Evolutionary conservation across 2,329 filamentous ascomycete species (phyloP), one percentile per base, ranked within the genome.

Genomic region (Claviceps africana): DNA sequence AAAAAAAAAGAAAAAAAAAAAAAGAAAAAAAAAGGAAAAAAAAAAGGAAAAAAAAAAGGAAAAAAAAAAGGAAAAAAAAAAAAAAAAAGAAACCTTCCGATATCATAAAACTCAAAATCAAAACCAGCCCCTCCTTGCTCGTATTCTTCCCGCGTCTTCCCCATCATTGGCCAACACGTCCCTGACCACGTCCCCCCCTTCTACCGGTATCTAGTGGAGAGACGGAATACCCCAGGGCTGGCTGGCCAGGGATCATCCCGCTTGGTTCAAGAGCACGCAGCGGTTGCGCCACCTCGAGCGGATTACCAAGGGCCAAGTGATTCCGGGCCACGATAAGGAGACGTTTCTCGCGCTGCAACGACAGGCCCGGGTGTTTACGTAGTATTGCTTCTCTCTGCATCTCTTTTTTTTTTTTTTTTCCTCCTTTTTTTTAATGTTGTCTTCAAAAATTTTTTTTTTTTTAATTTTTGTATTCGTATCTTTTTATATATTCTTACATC

Each of bases 201-300:
- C n/a, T n/a, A n/a, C n/a, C n/a, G n/a, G n/a, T n/a, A n/a, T 15
- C 45, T 61, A 67, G 51, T 60, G 54, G 51, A 46, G 54, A 55
- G 59, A 56, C 50, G 60, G 56, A 31, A 31, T 47, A 43, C 64
- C 64, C 6, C 64, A 67, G 47, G 64, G 64, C 7, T 65, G 65
- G 65, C 54, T 65, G 3, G 62, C 62, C 45, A 58, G 64, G 50
- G 63, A 67, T 43, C 61, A 66, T 47, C 58, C 60, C 1, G 58
- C 62, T 17, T 67, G 62, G 63, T 64, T 64, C 35, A 59, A 62
- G 44, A 65, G 62, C 48, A 62, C 60, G 2, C 61, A 64, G 39
- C 51, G 59, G 44, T 52, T 65, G 47, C 62, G 63, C 53, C 58
- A 62, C 13, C 57, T 65, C 10, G 57, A 63, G 53, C 19, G 56